Conservation (phyloP, 768 basidiomycete genomes). For the Flagelloscypha sp. region DNA sequence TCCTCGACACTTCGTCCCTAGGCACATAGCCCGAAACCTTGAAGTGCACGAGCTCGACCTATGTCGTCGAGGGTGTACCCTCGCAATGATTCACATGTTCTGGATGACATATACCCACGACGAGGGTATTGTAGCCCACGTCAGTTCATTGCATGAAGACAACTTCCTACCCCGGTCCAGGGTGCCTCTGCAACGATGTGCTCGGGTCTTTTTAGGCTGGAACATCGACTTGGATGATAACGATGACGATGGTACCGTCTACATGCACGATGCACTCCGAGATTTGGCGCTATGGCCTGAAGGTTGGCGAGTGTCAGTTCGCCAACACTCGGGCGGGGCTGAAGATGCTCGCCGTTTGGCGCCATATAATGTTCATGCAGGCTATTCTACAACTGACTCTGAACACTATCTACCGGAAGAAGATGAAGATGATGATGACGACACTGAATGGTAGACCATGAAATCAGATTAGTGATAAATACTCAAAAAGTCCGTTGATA, state of each 20-base stretch:
- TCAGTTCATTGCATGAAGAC: slow-evolving; percentile 28
- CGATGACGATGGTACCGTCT: slow-evolving; percentile 32
- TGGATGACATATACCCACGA: slow-evolving; percentile 46
- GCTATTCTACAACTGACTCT: too few species aligned
- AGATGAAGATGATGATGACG: slow-evolving; percentile 25
- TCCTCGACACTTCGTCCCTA: slow-evolving; percentile 30
- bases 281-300: slow-evolving; percentile 38
- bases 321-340: slow-evolving; percentile 25
- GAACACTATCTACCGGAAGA: too few species aligned
- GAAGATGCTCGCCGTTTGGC: slow-evolving; percentile 15
- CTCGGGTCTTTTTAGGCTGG: slow-evolving; percentile 59
- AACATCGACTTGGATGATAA: slow-evolving; percentile 43
- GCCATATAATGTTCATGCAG: slow-evolving; percentile 18
- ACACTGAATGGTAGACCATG: slow-evolving; percentile 17
- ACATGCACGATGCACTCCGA: slow-evolving; percentile 29
- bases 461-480: slow-evolving; percentile 22
- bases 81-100: slow-evolving; percentile 49
- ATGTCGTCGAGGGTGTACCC: slow-evolving; percentile 51
- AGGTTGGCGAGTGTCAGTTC: slow-evolving; percentile 28
- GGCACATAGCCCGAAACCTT: slow-evolving; percentile 16
- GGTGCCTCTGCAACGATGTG: too few species aligned
- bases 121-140: slow-evolving; percentile 43
- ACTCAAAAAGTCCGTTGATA: too few species aligned
- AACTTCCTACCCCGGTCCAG: too few species aligned
- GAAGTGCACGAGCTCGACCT: slow-evolving; percentile 29